phyloP scores from a whole-genome alignment of 2,329 filamentous ascomycete species.

The Talaromyces sp. region DNA sequence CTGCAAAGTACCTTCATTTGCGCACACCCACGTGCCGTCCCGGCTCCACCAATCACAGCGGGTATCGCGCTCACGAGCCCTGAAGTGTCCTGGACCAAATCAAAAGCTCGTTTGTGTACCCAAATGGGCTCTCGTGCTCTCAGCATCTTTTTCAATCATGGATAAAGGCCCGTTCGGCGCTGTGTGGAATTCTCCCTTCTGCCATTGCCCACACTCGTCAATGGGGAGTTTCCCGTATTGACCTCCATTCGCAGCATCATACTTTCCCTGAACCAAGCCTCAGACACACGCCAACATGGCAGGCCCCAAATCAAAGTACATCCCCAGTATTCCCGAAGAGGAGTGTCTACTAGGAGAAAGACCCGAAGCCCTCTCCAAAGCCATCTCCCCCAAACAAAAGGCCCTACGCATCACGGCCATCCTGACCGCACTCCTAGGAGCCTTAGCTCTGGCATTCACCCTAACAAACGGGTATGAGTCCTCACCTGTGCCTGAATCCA shows the following conservation, averaged over 20 bases:
- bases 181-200: too few species aligned
- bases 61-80: conserved; percentile 1
- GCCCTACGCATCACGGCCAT: not conserved
- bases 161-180: not conserved
- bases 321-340: conserved; percentile 3
- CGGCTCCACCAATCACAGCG: conserved; percentile 3
- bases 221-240: not conserved
- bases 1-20: not conserved
- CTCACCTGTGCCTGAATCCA: conserved; percentile 1
- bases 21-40: not conserved
- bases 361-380: not conserved
- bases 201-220: too few species aligned
- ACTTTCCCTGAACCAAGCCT: not conserved
- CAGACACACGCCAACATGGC: conserved; percentile 1
- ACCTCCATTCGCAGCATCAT: not conserved
- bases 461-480: conserved; percentile 12
- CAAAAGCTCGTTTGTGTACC: not conserved
- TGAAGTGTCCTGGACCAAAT: not conserved
- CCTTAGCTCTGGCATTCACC: conserved; percentile 7
- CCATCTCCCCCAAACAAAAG: not conserved
- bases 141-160: not conserved
- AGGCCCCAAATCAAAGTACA: conserved; percentile 2
- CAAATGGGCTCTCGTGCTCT: not conserved
- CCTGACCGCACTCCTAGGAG: conserved; percentile 8
- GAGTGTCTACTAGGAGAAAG: conserved; percentile 8